Percentiles rank a stretch among this genome's conserved stretches.
Conservation (phyloP, 1,284 basidiomycete species). For the Phenoliferia sp. region DNA sequence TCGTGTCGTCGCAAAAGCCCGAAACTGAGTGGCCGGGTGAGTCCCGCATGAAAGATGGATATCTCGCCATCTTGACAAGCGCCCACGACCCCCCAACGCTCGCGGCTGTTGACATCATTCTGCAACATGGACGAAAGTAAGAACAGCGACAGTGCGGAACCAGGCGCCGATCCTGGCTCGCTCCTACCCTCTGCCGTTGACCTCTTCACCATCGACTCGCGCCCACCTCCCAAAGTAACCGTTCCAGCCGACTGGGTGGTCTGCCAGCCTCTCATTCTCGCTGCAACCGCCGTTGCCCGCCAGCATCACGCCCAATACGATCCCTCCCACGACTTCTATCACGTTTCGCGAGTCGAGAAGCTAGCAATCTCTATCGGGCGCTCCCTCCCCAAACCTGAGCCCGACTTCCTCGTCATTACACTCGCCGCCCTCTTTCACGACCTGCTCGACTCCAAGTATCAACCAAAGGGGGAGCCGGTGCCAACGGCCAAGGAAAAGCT, state of each 20-base stretch:
- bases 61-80: too few relatives aligned
- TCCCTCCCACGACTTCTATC: slow-evolving; percentile 81
- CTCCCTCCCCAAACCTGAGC: slow-evolving; percentile 43
- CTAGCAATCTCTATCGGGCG: slow-evolving; percentile 14
- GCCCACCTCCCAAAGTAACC: neutral
- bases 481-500: slow-evolving; percentile 4
- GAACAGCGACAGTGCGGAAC: neutral
- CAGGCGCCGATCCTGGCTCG: neutral
- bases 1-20: too few relatives aligned
- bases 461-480: slow-evolving; percentile 32
- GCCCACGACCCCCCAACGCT: too few relatives aligned
- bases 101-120: too few relatives aligned
- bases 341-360: slow-evolving; percentile 46
- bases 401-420: slow-evolving; percentile 69
- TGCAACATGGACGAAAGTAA: too few relatives aligned
- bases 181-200: neutral
- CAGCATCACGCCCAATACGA: slow-evolving; percentile 54
- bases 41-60: too few relatives aligned
- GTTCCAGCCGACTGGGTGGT: neutral
- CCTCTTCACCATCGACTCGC: neutral
- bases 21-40: too few relatives aligned
- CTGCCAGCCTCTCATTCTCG: neutral
- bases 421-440: slow-evolving; percentile 84
- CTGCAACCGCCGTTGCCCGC: slow-evolving; percentile 11
- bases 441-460: slow-evolving; percentile 79